Evolutionary conservation across 169 alveolate species (phyloP), one percentile per base, ranked within the genome.

Genomic region (Plasmodium billcollinsi): DNA sequence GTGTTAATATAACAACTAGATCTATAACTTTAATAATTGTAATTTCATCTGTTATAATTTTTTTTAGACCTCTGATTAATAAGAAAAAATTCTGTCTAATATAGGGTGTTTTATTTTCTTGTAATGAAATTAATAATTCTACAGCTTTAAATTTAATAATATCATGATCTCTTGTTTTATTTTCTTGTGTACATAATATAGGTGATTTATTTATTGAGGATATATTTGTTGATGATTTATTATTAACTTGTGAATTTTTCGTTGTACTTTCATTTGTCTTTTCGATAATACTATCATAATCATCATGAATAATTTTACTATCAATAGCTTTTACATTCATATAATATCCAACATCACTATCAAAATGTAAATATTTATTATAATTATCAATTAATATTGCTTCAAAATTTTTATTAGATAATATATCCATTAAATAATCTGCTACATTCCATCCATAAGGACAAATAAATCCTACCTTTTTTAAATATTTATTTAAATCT

Each of bases 381-480:
- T 78, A 78, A 66, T 78, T 78, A 7, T 78, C 92, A 52, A 61
- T 24, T 61, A 86, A 47, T 26, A 56, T 72, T 54, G 66, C 26
- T 73, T 70, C 89, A 20, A 3, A 63, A 0, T 73, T 63, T 3
- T 50, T 11, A 58, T 72, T 90, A 49, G 63, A 39, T 0, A 92
- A n/a, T n/a, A 92, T 70, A 29, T 92, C 93, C 94, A 92, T 88
- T 45, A 88, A 58, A 70, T 88, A 88, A 63, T 92, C 95, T 20
- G 95, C 93, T 14, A 92, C 58, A 78, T 92, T 92, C 92, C 92
- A 88, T 12, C 95, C 95, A 47, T 50, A 49, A 3, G 95, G 95
- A 29, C 92, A 85, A 11, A 75, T 88, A 58, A 74, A 88, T 6
- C 90, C 88, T 33, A 78, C 54, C 4, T 78, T 78, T 66, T 78